Conservation (phyloP, 176 grass and related monocot genomes). For the Oryza meridionalis region DNA sequence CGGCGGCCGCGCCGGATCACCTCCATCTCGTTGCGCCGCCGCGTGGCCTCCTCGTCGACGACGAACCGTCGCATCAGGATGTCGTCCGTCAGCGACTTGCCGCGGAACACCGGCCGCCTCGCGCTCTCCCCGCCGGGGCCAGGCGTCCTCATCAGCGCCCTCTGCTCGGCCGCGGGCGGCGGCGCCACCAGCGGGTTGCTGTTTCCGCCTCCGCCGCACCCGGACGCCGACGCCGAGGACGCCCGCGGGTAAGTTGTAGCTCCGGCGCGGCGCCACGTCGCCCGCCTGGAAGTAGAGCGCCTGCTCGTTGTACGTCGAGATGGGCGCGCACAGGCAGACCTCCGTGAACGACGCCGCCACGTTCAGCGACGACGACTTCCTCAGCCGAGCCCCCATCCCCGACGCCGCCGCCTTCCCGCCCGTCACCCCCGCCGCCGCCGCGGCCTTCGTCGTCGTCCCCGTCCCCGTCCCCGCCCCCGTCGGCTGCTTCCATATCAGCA, state of each 20-base stretch:
- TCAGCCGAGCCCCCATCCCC: conserved; percentile 42
- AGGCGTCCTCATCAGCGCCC: background rate
- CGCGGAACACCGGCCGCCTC: conserved; percentile 72
- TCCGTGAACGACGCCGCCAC: conserved; percentile 90
- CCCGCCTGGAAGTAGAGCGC: conserved; percentile 65
- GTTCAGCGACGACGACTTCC: conserved; percentile 91
- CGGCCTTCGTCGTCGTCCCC: conserved; percentile 41
- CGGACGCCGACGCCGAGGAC: conserved; percentile 55
- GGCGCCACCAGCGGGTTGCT: conserved; percentile 53
- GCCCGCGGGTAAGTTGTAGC: conserved; percentile 90
- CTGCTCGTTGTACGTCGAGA: conserved; percentile 88
- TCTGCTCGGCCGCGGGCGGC: conserved; percentile 30
- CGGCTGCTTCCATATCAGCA: conserved; percentile 66
- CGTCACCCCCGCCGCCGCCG: conserved; percentile 41
- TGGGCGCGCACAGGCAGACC: conserved; percentile 92
- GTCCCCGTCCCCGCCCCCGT: background rate
- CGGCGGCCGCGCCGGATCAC: conserved; percentile 59
- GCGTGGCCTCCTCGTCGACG: conserved; percentile 82
- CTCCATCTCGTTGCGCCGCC: conserved; percentile 93
- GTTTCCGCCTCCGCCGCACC: conserved; percentile 22
- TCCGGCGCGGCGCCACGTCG: conserved; percentile 75
- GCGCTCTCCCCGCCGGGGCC: conserved; percentile 4
- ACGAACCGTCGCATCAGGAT: conserved; percentile 87
- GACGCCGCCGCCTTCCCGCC: background rate
- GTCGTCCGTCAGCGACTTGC: conserved; percentile 94